These are phyloP conservation scores for Coniochaeta sp. DNA, from an alignment of 2,329 filamentous ascomycete species.

Conservation along the genomic window DNA sequence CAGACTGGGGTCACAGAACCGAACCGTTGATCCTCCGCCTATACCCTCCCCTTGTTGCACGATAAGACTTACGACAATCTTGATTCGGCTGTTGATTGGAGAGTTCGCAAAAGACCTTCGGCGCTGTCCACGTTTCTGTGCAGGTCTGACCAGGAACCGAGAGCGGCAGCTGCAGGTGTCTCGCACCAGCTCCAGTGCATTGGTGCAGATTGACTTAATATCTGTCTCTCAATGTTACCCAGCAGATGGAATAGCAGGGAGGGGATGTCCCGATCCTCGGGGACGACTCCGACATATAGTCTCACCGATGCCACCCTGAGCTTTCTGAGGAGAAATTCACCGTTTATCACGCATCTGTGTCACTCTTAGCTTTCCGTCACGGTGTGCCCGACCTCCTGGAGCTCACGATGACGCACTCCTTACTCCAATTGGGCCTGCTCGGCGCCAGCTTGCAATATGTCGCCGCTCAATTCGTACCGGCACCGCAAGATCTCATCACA, in stretches of 20 bases:
- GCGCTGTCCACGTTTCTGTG: background rate
- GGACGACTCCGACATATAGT: background rate
- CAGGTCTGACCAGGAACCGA: background rate
- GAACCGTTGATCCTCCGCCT: background rate
- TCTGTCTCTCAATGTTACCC: background rate
- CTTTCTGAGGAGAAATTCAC: background rate
- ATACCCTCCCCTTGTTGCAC: background rate
- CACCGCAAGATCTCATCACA: conserved; percentile 25
- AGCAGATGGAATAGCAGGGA: background rate
- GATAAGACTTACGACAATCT: background rate
- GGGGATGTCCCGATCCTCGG: background rate
- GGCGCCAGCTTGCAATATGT: background rate
- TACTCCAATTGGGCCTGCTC: background rate
- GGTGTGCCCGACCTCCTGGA: background rate
- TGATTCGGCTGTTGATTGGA: background rate
- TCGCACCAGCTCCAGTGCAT: background rate
- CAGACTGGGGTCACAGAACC: background rate
- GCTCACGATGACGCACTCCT: background rate
- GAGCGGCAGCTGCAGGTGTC: background rate
- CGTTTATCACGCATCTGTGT: background rate
- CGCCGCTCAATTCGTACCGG: conserved; percentile 24
- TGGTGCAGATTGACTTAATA: background rate
- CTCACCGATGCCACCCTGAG: background rate
- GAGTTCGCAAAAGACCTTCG: background rate
- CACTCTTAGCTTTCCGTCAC: background rate